Conservation (phyloP, 2,329 filamentous ascomycete genomes). For the Ophiostoma piceae region DNA sequence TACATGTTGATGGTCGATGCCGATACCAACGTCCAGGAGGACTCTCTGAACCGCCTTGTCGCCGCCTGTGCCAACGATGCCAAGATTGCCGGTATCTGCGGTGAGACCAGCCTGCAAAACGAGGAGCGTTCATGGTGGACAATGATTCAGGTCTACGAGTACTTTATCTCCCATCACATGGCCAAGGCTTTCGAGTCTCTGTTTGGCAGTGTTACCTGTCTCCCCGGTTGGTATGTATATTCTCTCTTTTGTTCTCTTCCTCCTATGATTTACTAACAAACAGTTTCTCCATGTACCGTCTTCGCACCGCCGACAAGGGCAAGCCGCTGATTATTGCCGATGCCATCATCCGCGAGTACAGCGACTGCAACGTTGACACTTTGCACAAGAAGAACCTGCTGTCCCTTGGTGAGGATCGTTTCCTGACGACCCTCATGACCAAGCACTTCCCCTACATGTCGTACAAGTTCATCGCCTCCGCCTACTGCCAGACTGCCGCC, state of each 20-base stretch:
- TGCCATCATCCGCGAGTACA: conserved; percentile 80
- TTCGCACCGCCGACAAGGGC: conserved; percentile 88
- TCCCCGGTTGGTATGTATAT: conserved; percentile 86
- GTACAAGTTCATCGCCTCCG: conserved; percentile 92
- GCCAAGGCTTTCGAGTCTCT: conserved; percentile 96
- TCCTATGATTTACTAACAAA: not conserved
- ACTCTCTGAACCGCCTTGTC: conserved; percentile 87
- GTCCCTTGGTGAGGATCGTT: conserved; percentile 93
- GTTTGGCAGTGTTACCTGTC: conserved; percentile 96
- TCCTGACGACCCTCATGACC: conserved; percentile 93
- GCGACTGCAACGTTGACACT: conserved; percentile 83
- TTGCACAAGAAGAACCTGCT: conserved; percentile 95
- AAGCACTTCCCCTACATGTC: conserved; percentile 95
- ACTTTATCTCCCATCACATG: conserved; percentile 97
- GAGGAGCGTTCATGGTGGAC: conserved; percentile 96
- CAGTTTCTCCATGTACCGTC: conserved; percentile 98
- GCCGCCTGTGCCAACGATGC: conserved; percentile 89
- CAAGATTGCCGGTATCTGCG: conserved; percentile 95
- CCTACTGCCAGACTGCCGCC: conserved; percentile 87
- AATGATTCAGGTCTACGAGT: conserved; percentile 99
- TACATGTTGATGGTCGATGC: conserved; percentile 97
- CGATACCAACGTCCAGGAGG: conserved; percentile 88
- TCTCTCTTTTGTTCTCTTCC: not conserved
- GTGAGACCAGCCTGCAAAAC: conserved; percentile 93
- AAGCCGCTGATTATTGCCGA: conserved; percentile 92